These are phyloP conservation scores for Collariella sp. DNA, from an alignment of 495 filamentous ascomycete genomes.

Conservation along the genomic window DNA sequence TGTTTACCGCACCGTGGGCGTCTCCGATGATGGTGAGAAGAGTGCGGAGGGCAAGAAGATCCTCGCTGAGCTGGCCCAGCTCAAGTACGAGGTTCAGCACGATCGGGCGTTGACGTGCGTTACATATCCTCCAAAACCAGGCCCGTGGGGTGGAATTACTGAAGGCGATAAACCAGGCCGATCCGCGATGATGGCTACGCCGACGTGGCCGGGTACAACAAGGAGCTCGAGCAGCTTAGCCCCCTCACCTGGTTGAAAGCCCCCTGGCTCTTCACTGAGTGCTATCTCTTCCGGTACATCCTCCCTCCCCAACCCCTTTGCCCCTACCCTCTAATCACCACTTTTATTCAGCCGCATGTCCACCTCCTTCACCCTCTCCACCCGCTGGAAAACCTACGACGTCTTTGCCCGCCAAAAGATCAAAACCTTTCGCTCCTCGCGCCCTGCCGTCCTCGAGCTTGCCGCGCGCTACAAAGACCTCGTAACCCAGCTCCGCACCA, in stretches of 20 bases:
- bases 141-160: not conserved
- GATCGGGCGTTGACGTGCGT: constrained; percentile 71
- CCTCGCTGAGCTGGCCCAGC: constrained; percentile 63
- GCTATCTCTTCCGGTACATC: constrained; percentile 77
- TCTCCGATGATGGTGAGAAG: constrained; percentile 53
- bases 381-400: constrained; percentile 87
- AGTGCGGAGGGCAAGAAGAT: constrained; percentile 77
- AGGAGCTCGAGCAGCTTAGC: constrained; percentile 68
- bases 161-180: constrained; percentile 45
- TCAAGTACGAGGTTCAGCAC: constrained; percentile 96
- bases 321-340: not conserved
- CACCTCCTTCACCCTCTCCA: constrained; percentile 66
- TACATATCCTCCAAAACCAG: not conserved
- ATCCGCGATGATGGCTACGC: constrained; percentile 69
- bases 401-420: constrained; percentile 88
- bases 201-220: constrained; percentile 78
- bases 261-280: constrained; percentile 86
- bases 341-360: constrained; percentile 52
- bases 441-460: constrained; percentile 83
- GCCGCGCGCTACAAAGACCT: constrained; percentile 77
- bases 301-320: not conserved
- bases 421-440: constrained; percentile 85
- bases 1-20: constrained; percentile 65
- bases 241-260: constrained; percentile 71
- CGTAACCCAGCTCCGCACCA: constrained; percentile 54